Percentiles rank a stretch among this genome's conserved stretches.
Conservation (phyloP, 2,329 filamentous ascomycete species). For the Alternaria burnsii region DNA sequence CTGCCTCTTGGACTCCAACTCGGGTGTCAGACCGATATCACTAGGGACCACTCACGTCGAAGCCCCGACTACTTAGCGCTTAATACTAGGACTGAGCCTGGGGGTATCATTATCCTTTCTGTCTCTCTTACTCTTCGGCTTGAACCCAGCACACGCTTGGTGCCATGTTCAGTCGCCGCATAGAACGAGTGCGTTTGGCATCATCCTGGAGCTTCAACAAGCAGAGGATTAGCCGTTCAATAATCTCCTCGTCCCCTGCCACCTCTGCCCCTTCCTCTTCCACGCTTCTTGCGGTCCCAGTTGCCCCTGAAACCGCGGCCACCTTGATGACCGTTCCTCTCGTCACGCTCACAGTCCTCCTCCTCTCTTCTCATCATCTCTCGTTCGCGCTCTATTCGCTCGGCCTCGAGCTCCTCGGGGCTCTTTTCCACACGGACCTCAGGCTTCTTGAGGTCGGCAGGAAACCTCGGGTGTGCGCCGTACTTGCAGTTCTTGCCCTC, state of each 20-base stretch:
- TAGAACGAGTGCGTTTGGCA: not conserved
- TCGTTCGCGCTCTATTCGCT: constrained; percentile 60
- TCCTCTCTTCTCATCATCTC: constrained; percentile 54
- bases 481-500: constrained; percentile 79
- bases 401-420: constrained; percentile 71
- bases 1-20: not conserved
- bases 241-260: constrained; percentile 36
- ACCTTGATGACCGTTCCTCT: constrained; percentile 43
- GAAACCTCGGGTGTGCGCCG: constrained; percentile 85
- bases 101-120: not conserved
- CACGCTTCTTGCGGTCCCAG: constrained; percentile 47
- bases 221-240: not conserved
- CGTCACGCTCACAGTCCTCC: constrained; percentile 51
- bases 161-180: not conserved
- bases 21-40: not conserved
- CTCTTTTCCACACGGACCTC: constrained; percentile 74
- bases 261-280: constrained; percentile 33
- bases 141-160: not conserved
- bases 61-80: not conserved
- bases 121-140: not conserved
- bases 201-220: not conserved
- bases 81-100: not conserved
- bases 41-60: not conserved
- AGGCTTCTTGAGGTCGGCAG: constrained; percentile 70
- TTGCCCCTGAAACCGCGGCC: constrained; percentile 44